A percentile compares a stretch with the other conserved stretches of the same genome.
Conservation (phyloP, 176 grass and related monocot species). For the Triticum urartu region DNA sequence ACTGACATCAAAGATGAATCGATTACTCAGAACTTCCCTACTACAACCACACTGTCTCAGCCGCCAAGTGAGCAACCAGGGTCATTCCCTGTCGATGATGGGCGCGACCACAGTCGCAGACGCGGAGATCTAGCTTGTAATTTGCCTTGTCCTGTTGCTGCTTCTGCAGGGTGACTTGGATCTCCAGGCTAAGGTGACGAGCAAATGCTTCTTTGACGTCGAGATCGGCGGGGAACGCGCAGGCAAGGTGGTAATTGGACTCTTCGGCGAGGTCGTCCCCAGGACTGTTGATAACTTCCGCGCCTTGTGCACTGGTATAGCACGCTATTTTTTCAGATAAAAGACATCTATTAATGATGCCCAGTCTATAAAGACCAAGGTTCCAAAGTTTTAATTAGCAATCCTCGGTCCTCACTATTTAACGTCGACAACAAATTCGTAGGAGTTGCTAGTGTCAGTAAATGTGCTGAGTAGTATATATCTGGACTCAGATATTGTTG, state of each 20-base stretch:
- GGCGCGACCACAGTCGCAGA: too few species aligned
- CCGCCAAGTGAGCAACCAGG: too few species aligned
- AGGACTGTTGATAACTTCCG: conserved; percentile 59
- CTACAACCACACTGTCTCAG: too few species aligned
- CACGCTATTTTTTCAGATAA: neutral
- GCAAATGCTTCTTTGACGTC: conserved; percentile 63
- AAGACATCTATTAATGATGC: too few species aligned
- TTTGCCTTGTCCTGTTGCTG: neutral
- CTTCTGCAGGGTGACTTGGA: conserved; percentile 33
- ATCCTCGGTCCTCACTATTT: neutral
- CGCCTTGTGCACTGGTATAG: conserved; percentile 63
- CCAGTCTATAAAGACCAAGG: too few species aligned
- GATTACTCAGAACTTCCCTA: too few species aligned
- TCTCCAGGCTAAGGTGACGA: conserved; percentile 56
- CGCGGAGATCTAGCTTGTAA: too few species aligned
- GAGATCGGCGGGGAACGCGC: conserved; percentile 44
- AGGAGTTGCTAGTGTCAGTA: neutral
- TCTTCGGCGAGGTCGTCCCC: conserved; percentile 66
- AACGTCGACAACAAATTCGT: neutral
- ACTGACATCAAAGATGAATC: too few species aligned
- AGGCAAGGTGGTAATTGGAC: conserved; percentile 60
- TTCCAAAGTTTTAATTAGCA: too few species aligned
- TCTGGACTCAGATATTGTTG: neutral
- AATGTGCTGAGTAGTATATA: neutral
- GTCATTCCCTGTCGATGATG: too few species aligned